Evolutionary conservation across 164 flowering plant species (phyloP).

Genomic region (Nelumbo lutea): DNA sequence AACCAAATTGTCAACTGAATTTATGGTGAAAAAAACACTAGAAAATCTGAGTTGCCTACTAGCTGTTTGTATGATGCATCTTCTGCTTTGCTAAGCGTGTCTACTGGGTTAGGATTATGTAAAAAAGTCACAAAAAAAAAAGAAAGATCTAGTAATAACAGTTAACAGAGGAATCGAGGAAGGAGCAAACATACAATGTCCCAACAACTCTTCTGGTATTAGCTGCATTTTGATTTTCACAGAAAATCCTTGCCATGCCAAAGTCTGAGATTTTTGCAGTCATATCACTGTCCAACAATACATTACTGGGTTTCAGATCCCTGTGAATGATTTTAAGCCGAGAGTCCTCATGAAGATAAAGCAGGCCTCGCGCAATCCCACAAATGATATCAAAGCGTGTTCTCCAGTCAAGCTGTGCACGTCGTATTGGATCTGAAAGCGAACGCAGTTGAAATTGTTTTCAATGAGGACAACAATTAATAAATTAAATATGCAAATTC

Average conservation of each 20-base stretch:
- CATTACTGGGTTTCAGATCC: slow-evolving; percentile 31
- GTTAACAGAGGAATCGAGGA: slow-evolving; percentile 6
- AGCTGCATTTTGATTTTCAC: slow-evolving; percentile 15
- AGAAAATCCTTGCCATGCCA: slow-evolving; percentile 32
- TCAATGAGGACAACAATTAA: too few relatives aligned
- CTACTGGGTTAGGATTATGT: too few relatives aligned
- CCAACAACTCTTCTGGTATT: slow-evolving; percentile 23
- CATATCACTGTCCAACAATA: slow-evolving; percentile 24
- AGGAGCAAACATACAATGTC: slow-evolving; percentile 14
- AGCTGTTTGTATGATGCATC: too few relatives aligned
- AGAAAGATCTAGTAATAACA: not conserved
- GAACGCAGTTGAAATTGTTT: not conserved
- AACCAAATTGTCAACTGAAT: too few relatives aligned
- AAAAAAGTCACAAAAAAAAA: too few relatives aligned
- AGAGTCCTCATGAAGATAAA: slow-evolving; percentile 33
- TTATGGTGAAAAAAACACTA: not conserved
- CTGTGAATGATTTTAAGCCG: slow-evolving; percentile 29
- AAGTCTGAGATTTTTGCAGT: slow-evolving; percentile 32
- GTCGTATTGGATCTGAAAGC: slow-evolving; percentile 6
- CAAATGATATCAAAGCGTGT: slow-evolving; percentile 19
- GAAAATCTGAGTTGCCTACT: too few relatives aligned
- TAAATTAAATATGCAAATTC: not conserved
- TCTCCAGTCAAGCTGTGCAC: slow-evolving; percentile 12
- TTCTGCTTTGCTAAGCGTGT: too few relatives aligned
- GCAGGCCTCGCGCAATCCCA: slow-evolving; percentile 28